Evolutionary conservation across 306 rosid species (phyloP), one percentile per base, ranked within the genome.

Genomic region (Sicyos baderoa): DNA sequence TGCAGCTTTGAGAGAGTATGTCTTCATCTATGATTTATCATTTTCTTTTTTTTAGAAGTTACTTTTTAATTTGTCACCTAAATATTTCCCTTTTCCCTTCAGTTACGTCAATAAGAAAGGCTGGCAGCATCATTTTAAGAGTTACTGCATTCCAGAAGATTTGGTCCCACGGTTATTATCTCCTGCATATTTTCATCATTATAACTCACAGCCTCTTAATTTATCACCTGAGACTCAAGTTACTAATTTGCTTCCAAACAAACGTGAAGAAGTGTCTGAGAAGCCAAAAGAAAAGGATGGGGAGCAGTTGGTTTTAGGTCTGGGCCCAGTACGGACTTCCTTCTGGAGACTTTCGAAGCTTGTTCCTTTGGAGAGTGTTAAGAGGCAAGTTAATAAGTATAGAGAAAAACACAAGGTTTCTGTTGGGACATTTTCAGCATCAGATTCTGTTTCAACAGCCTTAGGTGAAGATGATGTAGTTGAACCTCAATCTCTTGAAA

Each of bases 1-100:
- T 86, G 94, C 96, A 79, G 96, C 99, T 81, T 79, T 93, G 75
- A 93, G 87, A 86, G 97, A 93, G 99, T 93, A 86, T 23, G 94
- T 29, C 51, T 53, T 70, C 63, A 53, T 49, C 29, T 65, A 70
- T 59, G 35, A 47, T 78, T 77, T 5, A 44, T 47, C 19, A 55
- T 35, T 72, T 74, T 12, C n/a, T 37, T 51, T 57, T 51, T 57
- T 60, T 49, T 65, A 7, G 3, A 12, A 65, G 12, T 44, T 18
- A 42, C 21, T 40, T 61, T 61, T 29, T 9, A 32, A 35, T 27
- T 56, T 29, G 45, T 29, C 45, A 29, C 21, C 64, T 68, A 37
- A n/a, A 51, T 35, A 25, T 69, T 21, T 16, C 70, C 68, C 9
- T 44, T 44, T 44, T 44, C 62, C 37, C 72, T 80, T 48, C 86